Evolutionary conservation across 2,329 filamentous ascomycete genomes (phyloP).

Genomic region (Periconia digitata): DNA sequence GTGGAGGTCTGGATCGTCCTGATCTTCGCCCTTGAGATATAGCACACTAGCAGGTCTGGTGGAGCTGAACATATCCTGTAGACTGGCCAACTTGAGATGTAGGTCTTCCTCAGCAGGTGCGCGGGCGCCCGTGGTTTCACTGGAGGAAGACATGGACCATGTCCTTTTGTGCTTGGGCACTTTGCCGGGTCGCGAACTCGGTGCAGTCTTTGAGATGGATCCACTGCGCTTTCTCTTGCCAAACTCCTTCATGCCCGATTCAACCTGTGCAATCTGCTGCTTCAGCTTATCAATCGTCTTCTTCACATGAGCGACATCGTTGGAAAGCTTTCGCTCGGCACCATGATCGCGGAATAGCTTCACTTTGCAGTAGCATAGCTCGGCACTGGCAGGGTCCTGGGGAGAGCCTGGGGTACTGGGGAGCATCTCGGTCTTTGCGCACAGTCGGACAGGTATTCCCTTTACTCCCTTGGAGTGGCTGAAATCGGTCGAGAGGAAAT

Average conservation of each 20-base stretch:
- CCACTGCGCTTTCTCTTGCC: constrained; percentile 63
- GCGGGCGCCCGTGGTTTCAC: constrained; percentile 46
- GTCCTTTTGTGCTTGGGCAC: constrained; percentile 87
- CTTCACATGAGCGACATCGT: constrained; percentile 91
- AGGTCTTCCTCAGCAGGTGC: constrained; percentile 66
- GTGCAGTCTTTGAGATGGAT: constrained; percentile 50
- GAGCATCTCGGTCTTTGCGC: constrained; percentile 80
- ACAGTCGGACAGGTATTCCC: constrained; percentile 90
- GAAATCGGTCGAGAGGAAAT: constrained; percentile 97
- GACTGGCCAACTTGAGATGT: constrained; percentile 73
- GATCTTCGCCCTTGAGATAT: constrained; percentile 74
- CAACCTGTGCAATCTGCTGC: constrained; percentile 81
- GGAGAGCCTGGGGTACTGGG: constrained; percentile 50
- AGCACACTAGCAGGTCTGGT: constrained; percentile 77
- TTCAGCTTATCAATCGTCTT: constrained; percentile 96
- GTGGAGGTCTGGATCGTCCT: constrained; percentile 77
- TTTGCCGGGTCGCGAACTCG: constrained; percentile 70
- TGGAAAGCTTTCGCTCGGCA: constrained; percentile 90
- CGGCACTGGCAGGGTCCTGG: constrained; percentile 52
- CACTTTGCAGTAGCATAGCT: constrained; percentile 94
- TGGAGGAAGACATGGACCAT: constrained; percentile 85
- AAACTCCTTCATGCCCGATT: constrained; percentile 61
- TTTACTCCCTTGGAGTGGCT: constrained; percentile 99
- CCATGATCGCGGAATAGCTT: constrained; percentile 97
- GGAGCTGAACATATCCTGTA: constrained; percentile 88